phyloP scores from a whole-genome alignment of 1,284 basidiomycete species.

The Ganoderma lucidum region DNA sequence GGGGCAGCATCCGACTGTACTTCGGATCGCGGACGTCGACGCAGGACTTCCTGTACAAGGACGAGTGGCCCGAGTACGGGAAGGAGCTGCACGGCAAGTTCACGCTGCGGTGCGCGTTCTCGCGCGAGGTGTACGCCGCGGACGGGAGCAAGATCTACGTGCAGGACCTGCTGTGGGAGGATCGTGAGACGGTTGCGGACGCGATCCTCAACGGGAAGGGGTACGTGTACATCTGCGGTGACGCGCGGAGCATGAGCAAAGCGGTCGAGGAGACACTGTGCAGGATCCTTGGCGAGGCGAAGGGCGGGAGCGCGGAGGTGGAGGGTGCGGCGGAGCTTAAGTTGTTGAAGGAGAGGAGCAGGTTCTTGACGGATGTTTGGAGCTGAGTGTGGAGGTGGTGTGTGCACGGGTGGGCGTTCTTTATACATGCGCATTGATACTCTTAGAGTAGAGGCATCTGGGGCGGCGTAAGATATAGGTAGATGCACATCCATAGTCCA shows the following conservation, averaged over 20 bases:
- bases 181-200: conserved; percentile 82
- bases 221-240: conserved; percentile 95
- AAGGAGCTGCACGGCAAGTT: conserved; percentile 93
- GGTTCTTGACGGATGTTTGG: conserved; percentile 87
- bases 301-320: conserved; percentile 84
- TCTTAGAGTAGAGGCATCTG: background rate
- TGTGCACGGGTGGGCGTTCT: background rate
- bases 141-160: conserved; percentile 98
- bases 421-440: background rate
- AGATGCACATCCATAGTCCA: conserved; percentile 3
- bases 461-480: background rate
- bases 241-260: conserved; percentile 96
- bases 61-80: conserved; percentile 93
- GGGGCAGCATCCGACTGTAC: conserved; percentile 95
- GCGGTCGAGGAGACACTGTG: conserved; percentile 90
- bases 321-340: conserved; percentile 94
- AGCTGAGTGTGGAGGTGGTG: conserved; percentile 25
- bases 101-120: conserved; percentile 88
- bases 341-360: conserved; percentile 90
- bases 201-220: conserved; percentile 94
- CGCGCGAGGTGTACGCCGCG: conserved; percentile 87
- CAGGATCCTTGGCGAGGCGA: conserved; percentile 91
- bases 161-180: conserved; percentile 93
- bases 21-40: conserved; percentile 92
- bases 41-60: conserved; percentile 93